Evolutionary conservation across 768 basidiomycete species (phyloP).

Genomic region (Mycena olivaceomarginata): DNA sequence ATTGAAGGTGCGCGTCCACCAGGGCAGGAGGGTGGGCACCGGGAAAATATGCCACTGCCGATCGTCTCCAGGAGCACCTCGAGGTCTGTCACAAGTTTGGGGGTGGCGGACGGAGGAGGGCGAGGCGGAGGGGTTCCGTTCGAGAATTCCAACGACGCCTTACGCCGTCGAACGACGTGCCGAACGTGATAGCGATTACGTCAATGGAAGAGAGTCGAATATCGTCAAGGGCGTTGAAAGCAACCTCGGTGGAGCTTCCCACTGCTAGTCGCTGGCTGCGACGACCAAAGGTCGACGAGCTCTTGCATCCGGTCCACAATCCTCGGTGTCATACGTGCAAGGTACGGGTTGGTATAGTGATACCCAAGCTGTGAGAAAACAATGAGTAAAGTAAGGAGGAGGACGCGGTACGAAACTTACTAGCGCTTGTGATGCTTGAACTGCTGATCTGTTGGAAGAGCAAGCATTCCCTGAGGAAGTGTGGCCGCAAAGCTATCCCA

Average conservation of each 20-base stretch:
- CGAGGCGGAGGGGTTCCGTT: background rate
- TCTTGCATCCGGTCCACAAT: conserved; percentile 26
- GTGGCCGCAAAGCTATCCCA: conserved; percentile 14
- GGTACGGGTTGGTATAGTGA: conserved; percentile 36
- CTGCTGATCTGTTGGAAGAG: conserved; percentile 23
- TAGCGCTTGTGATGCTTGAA: conserved; percentile 32
- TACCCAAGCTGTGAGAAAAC: conserved; percentile 15
- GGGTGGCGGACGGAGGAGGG: conserved; percentile 5
- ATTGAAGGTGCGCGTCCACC: conserved; percentile 35
- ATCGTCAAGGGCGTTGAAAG: conserved; percentile 23
- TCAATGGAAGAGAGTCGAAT: conserved; percentile 26
- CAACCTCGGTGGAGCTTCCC: conserved; percentile 13
- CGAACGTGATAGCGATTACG: conserved; percentile 39
- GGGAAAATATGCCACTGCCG: conserved; percentile 20
- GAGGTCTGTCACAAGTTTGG: conserved; percentile 16
- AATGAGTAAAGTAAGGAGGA: background rate
- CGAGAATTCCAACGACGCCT: conserved; percentile 9
- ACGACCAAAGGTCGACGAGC: conserved; percentile 35
- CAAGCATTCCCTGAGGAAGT: conserved; percentile 22
- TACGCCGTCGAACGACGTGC: conserved; percentile 29
- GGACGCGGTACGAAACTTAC: background rate
- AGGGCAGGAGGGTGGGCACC: conserved; percentile 4
- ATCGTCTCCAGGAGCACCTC: conserved; percentile 30
- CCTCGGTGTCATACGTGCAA: conserved; percentile 35
- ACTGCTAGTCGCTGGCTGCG: conserved; percentile 5